Base-by-base conservation (phyloP, 2,329 filamentous ascomycete genomes). In the Arthrobotrys pseudoclavata region DNA sequence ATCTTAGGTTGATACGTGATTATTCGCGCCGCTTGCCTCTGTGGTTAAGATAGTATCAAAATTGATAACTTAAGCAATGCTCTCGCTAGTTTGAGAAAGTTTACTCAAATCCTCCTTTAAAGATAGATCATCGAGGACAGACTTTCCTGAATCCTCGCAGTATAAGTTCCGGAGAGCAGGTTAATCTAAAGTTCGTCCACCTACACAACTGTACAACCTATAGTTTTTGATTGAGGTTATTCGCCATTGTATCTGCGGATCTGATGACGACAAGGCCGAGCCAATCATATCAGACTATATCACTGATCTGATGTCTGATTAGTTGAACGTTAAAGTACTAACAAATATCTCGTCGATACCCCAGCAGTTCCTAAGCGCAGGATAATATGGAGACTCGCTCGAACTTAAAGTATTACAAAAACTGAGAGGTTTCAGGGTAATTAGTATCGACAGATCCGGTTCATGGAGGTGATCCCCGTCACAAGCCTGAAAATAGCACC, bases 71-170 rank as follows among this genome's bases (percentile, higher is more conserved):
- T 12, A 40, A 3, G 37, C 37, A 40, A 40, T 40, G 9, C 9
- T 3, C 12, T 40, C 37, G 34, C 29, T 13, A 71, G 60, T 72
- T 72, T 72, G 69, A 72, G 69, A 72, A 66, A 42, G 48, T 72
- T 72, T 60, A 66, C 48, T 48, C 60, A 62, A 37, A 34, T 52
- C 52, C n/a, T 13, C 18, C 18, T 13, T 50, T 52, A n/a, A 42
- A 66, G 29, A 48, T 31, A 42, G 62, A 66, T 52, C 29, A 53
- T 37, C 63, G 31, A 60, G 55, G 55, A 60, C 55, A 60, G 55
- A 60, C 34, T 42, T 60, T 60, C 55, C 13, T 26, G 31, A 60
- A 57, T 13, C n/a, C 31, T 57, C 52, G 31, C 52, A 57, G 29
- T 15, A 20, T 12, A 20, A 18, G 15, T 13, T 24, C 4, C 1